Base-by-base conservation (phyloP, 176 grass and related monocot species). In the Hordeum marinum region DNA sequence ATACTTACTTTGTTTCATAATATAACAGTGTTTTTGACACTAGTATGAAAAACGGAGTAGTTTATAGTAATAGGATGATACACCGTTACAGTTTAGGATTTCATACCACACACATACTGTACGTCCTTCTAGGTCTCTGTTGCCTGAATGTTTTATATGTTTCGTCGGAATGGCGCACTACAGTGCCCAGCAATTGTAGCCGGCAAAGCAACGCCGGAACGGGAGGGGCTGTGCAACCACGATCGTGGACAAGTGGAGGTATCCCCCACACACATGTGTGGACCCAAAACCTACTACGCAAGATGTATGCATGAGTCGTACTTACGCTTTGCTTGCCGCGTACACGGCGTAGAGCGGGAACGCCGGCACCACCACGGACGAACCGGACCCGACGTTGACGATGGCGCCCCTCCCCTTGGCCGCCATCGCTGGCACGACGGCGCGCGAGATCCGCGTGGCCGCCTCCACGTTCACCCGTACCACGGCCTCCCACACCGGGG, bases 311-410 rank as follows among this genome's bases (percentile, higher is more conserved):
- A 74, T 48, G 71, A 25, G 41, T 15, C 2, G 3, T 45, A 55
- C 80, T 77, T 70, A 90, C 75, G 76, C 80, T 75, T 87, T 90
- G 81, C 60, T 94, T 0, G 87, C 89, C 0, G 90, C 84, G 48
- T 94, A 94, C 21, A 94, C 87, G 34, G 92, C 60, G 75, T 85
- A 83, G 83, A 94, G 85, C 24, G 92, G 92, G 85, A 87, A 89
- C 29, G 92, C 83, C 12, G 90, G 87, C 37, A 94, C 26, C 6
- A 82, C 86, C 20, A 85, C 24, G 8, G 80, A 73, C 1, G 84
- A 87, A 0, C 87, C 92, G 2, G 90, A 94, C 0, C 92, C 92
- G 2, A 92, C 80, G 68, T 90, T 94, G 27, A 94, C 84, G 36
- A 94, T 20, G 46, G 90, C 92, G 40, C 92, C 92, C 60, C 73